phyloP scores from a whole-genome alignment of 1,139 yeast species.

The Eremothecium sinecaudum region DNA sequence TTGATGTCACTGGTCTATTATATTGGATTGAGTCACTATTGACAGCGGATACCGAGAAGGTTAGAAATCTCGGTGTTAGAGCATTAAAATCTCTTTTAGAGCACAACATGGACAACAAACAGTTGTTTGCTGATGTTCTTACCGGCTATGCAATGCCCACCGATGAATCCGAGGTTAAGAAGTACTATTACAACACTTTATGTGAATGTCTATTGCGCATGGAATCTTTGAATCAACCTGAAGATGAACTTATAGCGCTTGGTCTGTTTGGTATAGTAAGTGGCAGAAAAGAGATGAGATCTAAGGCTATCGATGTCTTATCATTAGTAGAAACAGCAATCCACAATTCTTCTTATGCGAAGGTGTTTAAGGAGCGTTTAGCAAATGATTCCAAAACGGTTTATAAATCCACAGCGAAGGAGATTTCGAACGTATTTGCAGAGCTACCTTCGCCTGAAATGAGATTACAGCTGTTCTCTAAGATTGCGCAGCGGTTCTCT shows the following conservation, averaged over 20 bases:
- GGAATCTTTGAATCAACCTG: conserved; percentile 25
- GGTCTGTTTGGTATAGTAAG: conserved; percentile 30
- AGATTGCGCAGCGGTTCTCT: conserved; percentile 24
- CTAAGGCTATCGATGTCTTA: conserved; percentile 28
- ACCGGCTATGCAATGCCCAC: conserved; percentile 59
- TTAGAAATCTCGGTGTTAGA: conserved; percentile 56
- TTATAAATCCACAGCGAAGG: conserved; percentile 31
- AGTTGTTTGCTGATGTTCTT: conserved; percentile 54
- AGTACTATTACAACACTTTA: conserved; percentile 61
- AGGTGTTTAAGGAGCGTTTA: conserved; percentile 29
- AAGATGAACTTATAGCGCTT: conserved; percentile 29
- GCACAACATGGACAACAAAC: conserved; percentile 48
- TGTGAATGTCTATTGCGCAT: conserved; percentile 42
- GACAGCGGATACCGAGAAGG: conserved; percentile 47
- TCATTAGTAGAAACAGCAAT: conserved; percentile 29
- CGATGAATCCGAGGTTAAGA: conserved; percentile 43
- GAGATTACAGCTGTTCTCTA: conserved; percentile 26
- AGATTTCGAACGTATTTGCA: conserved; percentile 31
- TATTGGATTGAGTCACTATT: conserved; percentile 73
- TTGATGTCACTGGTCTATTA: conserved; percentile 60
- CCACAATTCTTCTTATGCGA: conserved; percentile 30
- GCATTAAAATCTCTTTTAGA: conserved; percentile 63
- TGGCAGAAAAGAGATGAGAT: conserved; percentile 26
- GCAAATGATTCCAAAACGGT: conserved; percentile 31
- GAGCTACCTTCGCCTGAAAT: conserved; percentile 28